A percentile compares a stretch with the other conserved stretches of the same genome.
phyloP scores from a whole-genome alignment of 2,329 filamentous ascomycete species.

The Aureobasidium namibiae region DNA sequence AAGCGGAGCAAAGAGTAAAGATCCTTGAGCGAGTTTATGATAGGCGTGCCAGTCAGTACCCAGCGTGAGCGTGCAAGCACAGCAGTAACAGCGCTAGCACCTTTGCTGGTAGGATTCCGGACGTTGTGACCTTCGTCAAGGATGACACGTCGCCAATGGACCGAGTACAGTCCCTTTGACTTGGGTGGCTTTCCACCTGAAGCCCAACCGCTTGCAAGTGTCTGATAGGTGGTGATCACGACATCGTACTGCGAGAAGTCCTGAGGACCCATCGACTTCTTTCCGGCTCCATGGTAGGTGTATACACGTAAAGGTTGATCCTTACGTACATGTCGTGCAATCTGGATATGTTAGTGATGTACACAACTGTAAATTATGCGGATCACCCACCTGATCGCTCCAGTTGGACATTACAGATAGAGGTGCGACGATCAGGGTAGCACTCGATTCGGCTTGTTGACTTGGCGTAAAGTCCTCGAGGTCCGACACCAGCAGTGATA shows the following conservation, averaged over 20 bases:
- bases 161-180: conserved; percentile 48
- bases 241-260: conserved; percentile 63
- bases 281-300: conserved; percentile 62
- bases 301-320: conserved; percentile 58
- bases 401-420: conserved; percentile 87
- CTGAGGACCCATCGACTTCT: conserved; percentile 45
- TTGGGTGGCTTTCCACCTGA: conserved; percentile 28
- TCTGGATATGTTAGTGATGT: conserved; percentile 25
- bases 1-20: conserved; percentile 74
- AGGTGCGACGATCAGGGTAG: conserved; percentile 73
- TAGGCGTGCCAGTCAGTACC: conserved; percentile 61
- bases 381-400: conserved; percentile 51
- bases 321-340: conserved; percentile 59
- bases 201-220: conserved; percentile 57
- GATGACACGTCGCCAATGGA: conserved; percentile 70
- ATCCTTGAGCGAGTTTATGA: conserved; percentile 57
- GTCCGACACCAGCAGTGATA: conserved; percentile 65
- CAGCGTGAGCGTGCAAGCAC: conserved; percentile 66
- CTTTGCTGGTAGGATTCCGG: conserved; percentile 67
- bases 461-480: conserved; percentile 17
- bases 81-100: conserved; percentile 57
- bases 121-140: conserved; percentile 80
- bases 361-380: background rate
- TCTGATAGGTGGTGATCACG: conserved; percentile 78
- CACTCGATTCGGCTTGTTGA: conserved; percentile 32